Base-by-base conservation (phyloP, 2,329 filamentous ascomycete genomes). In the Colletotrichum destructivum region DNA sequence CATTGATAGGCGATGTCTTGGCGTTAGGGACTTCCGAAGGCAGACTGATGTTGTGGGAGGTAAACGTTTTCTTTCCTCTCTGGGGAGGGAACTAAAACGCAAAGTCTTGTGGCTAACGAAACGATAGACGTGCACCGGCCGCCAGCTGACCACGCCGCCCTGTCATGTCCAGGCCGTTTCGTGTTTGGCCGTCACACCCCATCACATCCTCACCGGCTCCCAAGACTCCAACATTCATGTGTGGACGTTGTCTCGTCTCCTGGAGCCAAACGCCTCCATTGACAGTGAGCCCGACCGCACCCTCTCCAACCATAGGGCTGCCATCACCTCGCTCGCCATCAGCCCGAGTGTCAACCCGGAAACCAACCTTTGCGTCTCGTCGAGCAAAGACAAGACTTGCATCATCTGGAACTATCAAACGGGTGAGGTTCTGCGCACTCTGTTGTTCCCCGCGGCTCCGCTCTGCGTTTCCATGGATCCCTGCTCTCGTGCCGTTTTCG, bases 401-500 rank as follows among this genome's bases (percentile, higher is more conserved):
- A 92, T 98, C 77, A 87, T 97, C 72, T 99, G 96, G 96, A 95
- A 98, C 82, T 97, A 97, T 79, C 90, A 91, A 73, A 93, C 90
- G 0, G 94, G 94, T 49, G 89, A 90, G 72, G 86, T 92, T 13
- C 84, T 98, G 69, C 90, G 95, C 54, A 98, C 95, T 4, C 90
- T 97, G 74, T 87, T 98, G 51, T 90, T 98, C 68, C 90, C 93
- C 2, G 86, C 88, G n/a, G 85, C 88, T 21, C 94, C 95, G 18
- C 85, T 92, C 40, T 95, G 92, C 76, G 80, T 96, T 44, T 85
- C 89, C 11, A 85, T 98, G 5, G 96, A 98, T 80, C 93, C 95
- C 0, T 94, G 92, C 72, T 92, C 96, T 74, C 89, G 96, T 63
- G 94, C 93, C 5, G 90, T 96, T 69, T 97, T 95, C 77, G 89